A percentile compares a stretch with the other conserved stretches of the same genome.
Evolutionary conservation across 768 basidiomycete genomes (phyloP).

Genomic region (Panaeolus papilionaceus): DNA sequence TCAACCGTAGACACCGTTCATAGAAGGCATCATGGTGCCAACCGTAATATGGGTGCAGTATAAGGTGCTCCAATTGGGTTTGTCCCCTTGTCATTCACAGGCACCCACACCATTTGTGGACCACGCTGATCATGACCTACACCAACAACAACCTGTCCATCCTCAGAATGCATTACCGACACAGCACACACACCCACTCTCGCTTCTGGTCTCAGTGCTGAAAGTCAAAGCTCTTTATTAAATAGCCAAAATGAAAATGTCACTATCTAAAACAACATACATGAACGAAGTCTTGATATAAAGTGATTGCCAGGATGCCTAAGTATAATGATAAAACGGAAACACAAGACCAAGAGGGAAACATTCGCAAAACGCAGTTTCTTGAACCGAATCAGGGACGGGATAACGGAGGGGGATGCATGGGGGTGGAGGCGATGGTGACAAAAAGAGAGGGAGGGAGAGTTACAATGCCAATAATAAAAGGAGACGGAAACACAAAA

Average conservation of each 20-base stretch:
- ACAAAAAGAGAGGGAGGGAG: neutral
- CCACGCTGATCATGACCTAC: too few relatives aligned
- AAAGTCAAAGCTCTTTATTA: neutral
- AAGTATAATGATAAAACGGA: conserved; percentile 2
- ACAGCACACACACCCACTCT: neutral
- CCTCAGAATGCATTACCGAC: too few relatives aligned
- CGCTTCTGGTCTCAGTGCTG: neutral
- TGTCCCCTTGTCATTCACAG: too few relatives aligned
- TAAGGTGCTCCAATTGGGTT: too few relatives aligned
- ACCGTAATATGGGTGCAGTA: too few relatives aligned
- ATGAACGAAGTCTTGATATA: conserved; percentile 8
- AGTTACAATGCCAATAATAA: neutral
- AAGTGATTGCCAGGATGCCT: neutral
- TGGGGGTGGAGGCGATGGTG: too few relatives aligned
- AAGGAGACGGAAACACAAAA: neutral
- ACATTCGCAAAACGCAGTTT: neutral
- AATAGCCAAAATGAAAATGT: neutral
- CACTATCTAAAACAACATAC: conserved; percentile 5
- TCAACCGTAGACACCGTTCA: too few relatives aligned
- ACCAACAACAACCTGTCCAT: too few relatives aligned
- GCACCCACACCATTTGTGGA: too few relatives aligned
- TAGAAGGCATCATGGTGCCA: too few relatives aligned
- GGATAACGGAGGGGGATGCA: neutral
- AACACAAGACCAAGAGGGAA: neutral
- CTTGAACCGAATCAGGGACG: neutral